Evolutionary conservation across 2,329 filamentous ascomycete species (phyloP).

Genomic region (Sarocladium oryzae): DNA sequence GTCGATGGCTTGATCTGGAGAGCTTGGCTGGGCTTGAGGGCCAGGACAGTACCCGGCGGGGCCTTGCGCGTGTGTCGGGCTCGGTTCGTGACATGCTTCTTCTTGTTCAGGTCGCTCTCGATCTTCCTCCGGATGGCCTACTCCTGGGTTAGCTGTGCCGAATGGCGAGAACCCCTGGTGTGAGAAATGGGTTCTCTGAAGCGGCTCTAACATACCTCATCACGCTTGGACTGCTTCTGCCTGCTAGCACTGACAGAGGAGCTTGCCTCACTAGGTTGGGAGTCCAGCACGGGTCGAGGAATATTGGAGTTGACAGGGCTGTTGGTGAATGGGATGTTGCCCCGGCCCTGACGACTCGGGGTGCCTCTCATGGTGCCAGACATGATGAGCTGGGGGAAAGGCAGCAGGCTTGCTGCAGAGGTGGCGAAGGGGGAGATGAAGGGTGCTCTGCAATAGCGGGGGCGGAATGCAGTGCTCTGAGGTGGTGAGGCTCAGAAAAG

Average conservation of each 20-base stretch:
- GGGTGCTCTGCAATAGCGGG: not conserved
- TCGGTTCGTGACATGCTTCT: conserved; percentile 74
- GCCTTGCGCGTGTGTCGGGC: conserved; percentile 86
- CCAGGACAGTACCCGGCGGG: conserved; percentile 90
- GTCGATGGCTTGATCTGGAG: conserved; percentile 95
- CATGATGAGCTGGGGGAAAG: conserved; percentile 31
- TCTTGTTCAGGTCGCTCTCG: conserved; percentile 96
- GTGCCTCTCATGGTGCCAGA: conserved; percentile 63
- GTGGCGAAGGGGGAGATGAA: not conserved
- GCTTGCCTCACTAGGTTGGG: conserved; percentile 48
- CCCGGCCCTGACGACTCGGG: conserved; percentile 56
- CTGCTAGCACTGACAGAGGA: conserved; percentile 86
- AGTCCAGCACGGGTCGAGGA: conserved; percentile 60
- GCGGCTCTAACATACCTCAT: conserved; percentile 66
- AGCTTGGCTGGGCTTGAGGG: conserved; percentile 89
- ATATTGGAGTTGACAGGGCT: conserved; percentile 60
- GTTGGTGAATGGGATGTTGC: conserved; percentile 52
- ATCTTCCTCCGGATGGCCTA: conserved; percentile 96
- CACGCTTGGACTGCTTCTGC: conserved; percentile 93
- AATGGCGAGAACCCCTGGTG: not conserved
- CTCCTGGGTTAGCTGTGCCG: conserved; percentile 6
- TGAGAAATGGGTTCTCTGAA: not conserved
- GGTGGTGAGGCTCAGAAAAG: conserved; percentile 2
- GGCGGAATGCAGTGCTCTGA: not conserved
- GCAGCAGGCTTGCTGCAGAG: not conserved